Evolutionary conservation across 1,284 basidiomycete genomes (phyloP), one percentile per base, ranked within the genome.

Genomic region (Microbotryum intermedium): DNA sequence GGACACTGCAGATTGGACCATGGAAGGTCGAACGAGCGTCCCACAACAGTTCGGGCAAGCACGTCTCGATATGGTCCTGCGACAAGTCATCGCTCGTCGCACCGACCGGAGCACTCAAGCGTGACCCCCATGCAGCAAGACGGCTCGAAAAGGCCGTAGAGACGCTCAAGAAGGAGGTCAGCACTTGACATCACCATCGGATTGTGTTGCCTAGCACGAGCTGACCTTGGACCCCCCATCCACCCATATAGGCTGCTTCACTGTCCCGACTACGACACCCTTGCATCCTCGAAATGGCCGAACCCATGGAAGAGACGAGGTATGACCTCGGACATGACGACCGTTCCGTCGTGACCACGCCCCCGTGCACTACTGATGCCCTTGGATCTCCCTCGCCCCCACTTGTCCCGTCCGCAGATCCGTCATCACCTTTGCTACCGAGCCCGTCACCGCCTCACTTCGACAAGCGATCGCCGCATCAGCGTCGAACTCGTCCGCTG

Each of bases 201-300:
- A n/a, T n/a, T n/a, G n/a, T n/a, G n/a, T n/a, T n/a, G n/a, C n/a
- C n/a, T n/a, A n/a, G n/a, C n/a, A n/a, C n/a, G 34, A 3, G 34
- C 34, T 39, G 34, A 39, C 34, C 9, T 39, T 5, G 34, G 18
- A 39, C 34, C 34, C 34, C 11, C 34, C 34, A 39, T 11, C 34
- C 34, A 30, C 26, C 18, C 3, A 9, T 25, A 1, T 72, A 97
- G 91, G 90, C 88, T 5, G 84, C 87, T 54, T 86, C 90, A 1
- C 78, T 97, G 29, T 84, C 89, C 25, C 83, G 87, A 64, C 77
- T 98, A 50, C 81, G 94, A 26, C 95, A 98, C 77, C 94, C 94
- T 3, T 94, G 88, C 67, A 85, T 99, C 58, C 79, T 99, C 83
- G 94, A 98, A 77, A 90, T 97, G 83, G 92, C 95, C 28, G 94